Evolutionary conservation across 805 yeast genomes (phyloP).

Genomic region (Hanseniaspora clermontiae): DNA sequence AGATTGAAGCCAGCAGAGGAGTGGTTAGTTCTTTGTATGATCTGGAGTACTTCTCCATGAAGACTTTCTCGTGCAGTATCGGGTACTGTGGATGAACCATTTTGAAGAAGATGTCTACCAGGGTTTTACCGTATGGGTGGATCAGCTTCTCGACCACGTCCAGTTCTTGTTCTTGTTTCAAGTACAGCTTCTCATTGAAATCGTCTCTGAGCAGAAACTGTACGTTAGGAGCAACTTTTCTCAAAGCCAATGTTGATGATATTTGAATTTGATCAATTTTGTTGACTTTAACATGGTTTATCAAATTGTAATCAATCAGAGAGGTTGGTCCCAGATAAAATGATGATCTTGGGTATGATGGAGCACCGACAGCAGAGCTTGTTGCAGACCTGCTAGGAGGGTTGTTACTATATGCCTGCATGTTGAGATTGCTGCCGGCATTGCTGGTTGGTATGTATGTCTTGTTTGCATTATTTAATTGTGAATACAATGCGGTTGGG

Average conservation of each 20-base stretch:
- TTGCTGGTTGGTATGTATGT: neutral
- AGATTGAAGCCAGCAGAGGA: slow-evolving; percentile 81
- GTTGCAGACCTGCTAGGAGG: slow-evolving; percentile 14
- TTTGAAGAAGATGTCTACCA: slow-evolving; percentile 69
- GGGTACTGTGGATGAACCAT: slow-evolving; percentile 88
- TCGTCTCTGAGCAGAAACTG: slow-evolving; percentile 76
- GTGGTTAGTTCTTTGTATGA: slow-evolving; percentile 89
- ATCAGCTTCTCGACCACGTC: slow-evolving; percentile 75
- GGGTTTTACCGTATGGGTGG: slow-evolving; percentile 81
- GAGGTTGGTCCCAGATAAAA: slow-evolving; percentile 84
- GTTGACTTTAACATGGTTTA: slow-evolving; percentile 51
- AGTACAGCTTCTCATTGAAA: slow-evolving; percentile 54
- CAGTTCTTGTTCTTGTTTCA: slow-evolving; percentile 59
- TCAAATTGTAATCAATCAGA: slow-evolving; percentile 57
- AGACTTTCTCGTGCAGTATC: slow-evolving; percentile 78
- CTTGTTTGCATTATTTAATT: neutral
- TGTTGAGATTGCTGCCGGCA: neutral
- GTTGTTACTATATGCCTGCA: slow-evolving; percentile 7
- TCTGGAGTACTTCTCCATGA: slow-evolving; percentile 77
- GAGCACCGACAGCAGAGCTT: slow-evolving; percentile 26
- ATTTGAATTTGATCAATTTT: slow-evolving; percentile 73
- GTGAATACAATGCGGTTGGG: neutral
- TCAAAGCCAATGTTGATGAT: slow-evolving; percentile 48
- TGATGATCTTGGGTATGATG: slow-evolving; percentile 82
- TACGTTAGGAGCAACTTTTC: slow-evolving; percentile 66